phyloP scores from a whole-genome alignment of 2,329 filamentous ascomycete species.

The Pseudofabraea citricarpa region DNA sequence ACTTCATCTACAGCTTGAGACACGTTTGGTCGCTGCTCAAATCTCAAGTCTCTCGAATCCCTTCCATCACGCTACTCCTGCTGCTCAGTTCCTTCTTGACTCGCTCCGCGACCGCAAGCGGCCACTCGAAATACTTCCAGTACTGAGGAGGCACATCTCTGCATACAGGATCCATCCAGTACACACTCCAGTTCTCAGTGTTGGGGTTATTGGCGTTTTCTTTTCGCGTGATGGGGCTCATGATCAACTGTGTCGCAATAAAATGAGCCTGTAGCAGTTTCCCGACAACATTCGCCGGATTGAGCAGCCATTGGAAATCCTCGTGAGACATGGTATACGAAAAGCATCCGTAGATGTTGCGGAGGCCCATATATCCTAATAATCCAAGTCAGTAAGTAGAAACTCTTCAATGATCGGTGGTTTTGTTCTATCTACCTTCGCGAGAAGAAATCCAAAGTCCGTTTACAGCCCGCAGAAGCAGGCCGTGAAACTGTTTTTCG shows the following conservation, averaged over 20 bases:
- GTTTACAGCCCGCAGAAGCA: conserved; percentile 40
- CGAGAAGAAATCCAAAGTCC: conserved; percentile 17
- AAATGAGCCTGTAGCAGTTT: conserved; percentile 22
- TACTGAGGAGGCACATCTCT: background rate
- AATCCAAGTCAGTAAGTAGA: background rate
- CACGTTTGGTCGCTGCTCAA: no score
- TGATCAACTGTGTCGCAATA: conserved; percentile 19
- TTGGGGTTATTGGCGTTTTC: conserved; percentile 1
- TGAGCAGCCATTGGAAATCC: conserved; percentile 16
- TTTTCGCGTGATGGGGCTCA: conserved; percentile 18
- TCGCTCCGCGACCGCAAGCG: background rate
- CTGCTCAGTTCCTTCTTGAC: background rate
- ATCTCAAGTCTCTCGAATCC: no score
- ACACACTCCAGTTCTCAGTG: background rate
- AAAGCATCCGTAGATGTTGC: conserved; percentile 18
- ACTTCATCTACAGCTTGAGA: no score
- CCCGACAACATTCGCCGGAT: conserved; percentile 14
- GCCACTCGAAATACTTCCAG: background rate
- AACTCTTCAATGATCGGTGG: no score
- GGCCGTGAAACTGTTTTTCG: conserved; percentile 41
- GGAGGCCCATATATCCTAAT: conserved; percentile 16
- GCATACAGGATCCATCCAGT: background rate
- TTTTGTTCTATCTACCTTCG: conserved; percentile 20
- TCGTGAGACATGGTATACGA: conserved; percentile 13
- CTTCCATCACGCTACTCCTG: no score